Evolutionary conservation across 2,329 filamentous ascomycete species (phyloP).

Genomic region (Aspergillus nomiae): DNA sequence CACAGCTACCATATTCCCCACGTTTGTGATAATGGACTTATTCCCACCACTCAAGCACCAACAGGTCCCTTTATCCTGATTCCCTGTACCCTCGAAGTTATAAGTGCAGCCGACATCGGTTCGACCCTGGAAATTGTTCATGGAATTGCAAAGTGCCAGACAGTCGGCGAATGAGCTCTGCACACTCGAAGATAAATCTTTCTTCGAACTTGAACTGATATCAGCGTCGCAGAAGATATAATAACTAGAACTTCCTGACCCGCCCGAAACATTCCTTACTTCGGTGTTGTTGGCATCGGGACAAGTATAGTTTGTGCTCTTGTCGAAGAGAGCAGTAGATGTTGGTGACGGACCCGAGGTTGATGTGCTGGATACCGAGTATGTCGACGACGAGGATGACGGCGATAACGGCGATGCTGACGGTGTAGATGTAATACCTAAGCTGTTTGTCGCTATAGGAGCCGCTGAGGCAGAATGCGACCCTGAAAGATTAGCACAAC

Average conservation of each 20-base stretch:
- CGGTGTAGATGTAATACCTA: neutral
- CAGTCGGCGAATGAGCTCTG: neutral
- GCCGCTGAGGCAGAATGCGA: conserved; percentile 3
- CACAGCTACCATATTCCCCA: conserved; percentile 8
- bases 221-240: conserved; percentile 5
- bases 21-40: conserved; percentile 1
- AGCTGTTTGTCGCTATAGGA: neutral
- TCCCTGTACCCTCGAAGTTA: conserved; percentile 3
- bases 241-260: neutral
- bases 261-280: neutral
- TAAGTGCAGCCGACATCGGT: conserved; percentile 1
- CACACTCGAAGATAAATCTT: conserved; percentile 1
- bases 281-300: conserved; percentile 4
- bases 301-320: neutral
- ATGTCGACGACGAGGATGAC: neutral
- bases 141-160: neutral
- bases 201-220: conserved; percentile 1
- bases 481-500: neutral
- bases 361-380: neutral
- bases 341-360: neutral
- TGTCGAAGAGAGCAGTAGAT: neutral
- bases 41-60: conserved; percentile 1
- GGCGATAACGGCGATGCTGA: neutral
- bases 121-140: conserved; percentile 7
- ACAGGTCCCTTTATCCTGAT: neutral